Percentiles rank a stretch among this genome's conserved stretches.
phyloP scores from a whole-genome alignment of 345 rosid genomes.

The Rhizophora mangle region DNA sequence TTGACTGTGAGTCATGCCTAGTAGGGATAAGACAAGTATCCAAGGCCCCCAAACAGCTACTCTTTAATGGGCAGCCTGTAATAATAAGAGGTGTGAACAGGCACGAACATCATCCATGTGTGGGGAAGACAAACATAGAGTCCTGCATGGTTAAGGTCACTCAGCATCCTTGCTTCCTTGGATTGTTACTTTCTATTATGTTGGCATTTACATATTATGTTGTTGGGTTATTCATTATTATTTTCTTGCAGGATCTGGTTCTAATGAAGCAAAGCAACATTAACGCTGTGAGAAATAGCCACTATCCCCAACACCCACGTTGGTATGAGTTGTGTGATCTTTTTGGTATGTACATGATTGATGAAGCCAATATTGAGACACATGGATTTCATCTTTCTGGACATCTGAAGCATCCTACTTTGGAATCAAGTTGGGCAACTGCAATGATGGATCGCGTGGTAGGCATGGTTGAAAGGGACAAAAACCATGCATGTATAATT shows the following conservation, averaged over 20 bases:
- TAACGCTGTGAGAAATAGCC: conserved; percentile 96
- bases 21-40: conserved; percentile 82
- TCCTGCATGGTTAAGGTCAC: conserved; percentile 97
- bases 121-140: conserved; percentile 94
- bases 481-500: conserved; percentile 88
- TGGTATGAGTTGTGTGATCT: conserved; percentile 97
- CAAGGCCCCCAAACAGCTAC: conserved; percentile 86
- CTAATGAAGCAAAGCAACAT: conserved; percentile 92
- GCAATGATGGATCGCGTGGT: conserved; percentile 95
- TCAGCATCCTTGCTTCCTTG: conserved; percentile 12
- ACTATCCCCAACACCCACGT: conserved; percentile 97
- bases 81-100: conserved; percentile 92
- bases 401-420: conserved; percentile 87
- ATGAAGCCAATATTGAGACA: conserved; percentile 99
- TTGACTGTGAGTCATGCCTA: conserved; percentile 91
- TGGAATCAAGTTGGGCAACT: conserved; percentile 83
- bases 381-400: conserved; percentile 75
- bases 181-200: conserved; percentile 6
- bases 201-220: conserved; percentile 4
- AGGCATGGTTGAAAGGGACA: conserved; percentile 98
- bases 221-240: conserved; percentile 1
- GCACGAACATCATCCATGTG: conserved; percentile 98
- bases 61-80: conserved; percentile 86
- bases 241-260: conserved; percentile 71
- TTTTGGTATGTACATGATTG: conserved; percentile 97